phyloP scores from a whole-genome alignment of 75 land plant genomes.

The Sequoia sempervirens region DNA sequence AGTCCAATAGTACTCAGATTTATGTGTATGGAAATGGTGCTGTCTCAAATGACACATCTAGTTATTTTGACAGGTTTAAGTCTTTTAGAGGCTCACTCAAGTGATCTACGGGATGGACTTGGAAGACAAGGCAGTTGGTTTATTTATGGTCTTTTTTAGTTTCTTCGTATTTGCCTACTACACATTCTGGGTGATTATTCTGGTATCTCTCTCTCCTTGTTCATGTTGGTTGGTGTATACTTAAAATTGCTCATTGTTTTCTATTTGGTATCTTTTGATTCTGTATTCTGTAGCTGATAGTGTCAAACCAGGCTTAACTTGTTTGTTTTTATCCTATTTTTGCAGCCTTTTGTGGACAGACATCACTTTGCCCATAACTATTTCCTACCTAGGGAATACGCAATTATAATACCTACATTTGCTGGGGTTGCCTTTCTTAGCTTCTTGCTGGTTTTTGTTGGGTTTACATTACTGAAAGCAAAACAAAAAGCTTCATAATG shows the following conservation, averaged over 20 bases:
- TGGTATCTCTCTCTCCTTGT: slow-evolving; percentile 50
- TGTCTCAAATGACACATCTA: not conserved
- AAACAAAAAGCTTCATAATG: slow-evolving; percentile 46
- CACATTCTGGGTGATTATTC: slow-evolving; percentile 92
- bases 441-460: slow-evolving; percentile 63
- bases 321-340: not conserved
- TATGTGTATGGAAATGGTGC: not conserved
- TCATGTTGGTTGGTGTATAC: not conserved
- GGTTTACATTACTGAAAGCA: slow-evolving; percentile 66
- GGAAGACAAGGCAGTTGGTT: slow-evolving; percentile 73
- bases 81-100: not conserved
- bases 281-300: not conserved
- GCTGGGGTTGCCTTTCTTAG: slow-evolving; percentile 69
- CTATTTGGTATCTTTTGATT: not conserved
- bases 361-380: slow-evolving; percentile 88
- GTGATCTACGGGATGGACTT: slow-evolving; percentile 49
- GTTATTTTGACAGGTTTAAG: slow-evolving; percentile 3
- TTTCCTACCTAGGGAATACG: slow-evolving; percentile 77
- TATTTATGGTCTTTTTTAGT: slow-evolving; percentile 56
- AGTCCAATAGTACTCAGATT: not conserved
- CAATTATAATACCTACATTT: slow-evolving; percentile 75
- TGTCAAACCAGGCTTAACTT: not conserved
- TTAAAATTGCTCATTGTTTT: not conserved
- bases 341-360: slow-evolving; percentile 92
- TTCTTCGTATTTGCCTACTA: slow-evolving; percentile 80